These are phyloP conservation scores for Dictyostelium intermedium DNA, from an alignment of 78 protist genomes.

Conservation along the genomic window DNA sequence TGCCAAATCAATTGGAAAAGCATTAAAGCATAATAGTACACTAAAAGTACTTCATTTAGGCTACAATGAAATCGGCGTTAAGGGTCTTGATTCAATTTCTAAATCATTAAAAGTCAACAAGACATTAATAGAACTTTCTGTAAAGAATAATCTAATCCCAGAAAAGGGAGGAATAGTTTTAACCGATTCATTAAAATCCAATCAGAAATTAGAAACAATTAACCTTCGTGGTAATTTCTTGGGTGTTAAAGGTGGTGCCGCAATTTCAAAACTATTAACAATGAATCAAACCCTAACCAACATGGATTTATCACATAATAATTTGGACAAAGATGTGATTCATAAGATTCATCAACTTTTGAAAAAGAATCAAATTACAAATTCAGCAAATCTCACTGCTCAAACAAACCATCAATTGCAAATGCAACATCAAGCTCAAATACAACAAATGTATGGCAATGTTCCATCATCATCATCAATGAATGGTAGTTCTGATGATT, in stretches of 20 bases:
- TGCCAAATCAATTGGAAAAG: constrained; percentile 36
- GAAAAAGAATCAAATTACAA: constrained; percentile 2
- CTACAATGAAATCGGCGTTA: constrained; percentile 42
- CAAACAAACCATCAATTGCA: not conserved
- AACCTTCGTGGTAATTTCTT: constrained; percentile 53
- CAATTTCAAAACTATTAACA: not conserved
- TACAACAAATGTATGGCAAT: constrained; percentile 2
- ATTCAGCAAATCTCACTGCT: not conserved
- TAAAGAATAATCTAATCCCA: constrained; percentile 38
- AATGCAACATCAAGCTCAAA: not conserved
- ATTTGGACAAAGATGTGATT: not conserved
- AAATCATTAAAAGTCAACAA: constrained; percentile 23
- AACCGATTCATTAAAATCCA: constrained; percentile 6
- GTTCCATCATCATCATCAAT: not conserved
- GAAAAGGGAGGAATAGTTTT: constrained; percentile 25
- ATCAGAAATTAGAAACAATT: constrained; percentile 5
- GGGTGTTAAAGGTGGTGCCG: constrained; percentile 30
- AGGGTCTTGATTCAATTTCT: constrained; percentile 26
- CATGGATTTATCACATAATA: constrained; percentile 52
- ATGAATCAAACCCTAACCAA: constrained; percentile 3
- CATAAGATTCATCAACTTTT: constrained; percentile 1
- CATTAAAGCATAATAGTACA: constrained; percentile 16
- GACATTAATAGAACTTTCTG: constrained; percentile 16
- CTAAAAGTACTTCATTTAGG: constrained; percentile 41
- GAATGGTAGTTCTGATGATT: not conserved